Evolutionary conservation across 2,329 filamentous ascomycete species (phyloP), one percentile per base, ranked within the genome.

Genomic region (Escovopsis weberi): DNA sequence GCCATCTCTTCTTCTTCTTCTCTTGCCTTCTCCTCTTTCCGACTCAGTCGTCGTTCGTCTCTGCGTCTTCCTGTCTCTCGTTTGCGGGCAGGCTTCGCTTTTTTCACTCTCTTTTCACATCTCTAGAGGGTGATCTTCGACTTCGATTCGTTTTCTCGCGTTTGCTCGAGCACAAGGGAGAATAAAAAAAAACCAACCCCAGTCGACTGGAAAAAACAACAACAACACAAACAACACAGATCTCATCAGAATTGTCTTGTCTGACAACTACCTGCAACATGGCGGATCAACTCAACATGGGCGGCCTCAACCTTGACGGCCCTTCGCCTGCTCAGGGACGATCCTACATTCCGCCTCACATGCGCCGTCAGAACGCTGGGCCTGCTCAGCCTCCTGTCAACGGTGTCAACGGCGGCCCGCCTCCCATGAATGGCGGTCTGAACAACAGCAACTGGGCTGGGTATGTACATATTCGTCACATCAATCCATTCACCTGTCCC

Each of bases 211-310:
- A 41, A 38, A 40, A 37, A 4, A 33, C 40, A 28, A 18, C 18
- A 32, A 33, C n/a, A 39, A 33, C 35, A 23, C 4, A 9, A 34
- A n/a, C 34, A 37, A 23, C 18, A 19, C 18, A 15, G 18, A 19
- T 37, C 48, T 46, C 47, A 53, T 40, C 42, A 43, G 53, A 50
- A 52, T 44, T 23, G 18, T 37, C n/a, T 37, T 15, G 9, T 23
- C 35, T 12, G 18, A 41, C 48, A 43, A 48, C 44, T 43, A 41
- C 45, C 55, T 56, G 56, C 67, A 80, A 64, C 59, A 87, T 87
- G 82, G 82, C 82, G 62, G 82, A 85, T 58, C 80, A 88, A 70
- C 74, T 91, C 56, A 85, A 86, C 70, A 87, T 89, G 75, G 75
- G 72, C 60, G 77, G 78, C 60, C 70, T 89, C 57, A 80, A 68